phyloP scores from a whole-genome alignment of 345 rosid genomes.

The Eucalyptus marginata region DNA sequence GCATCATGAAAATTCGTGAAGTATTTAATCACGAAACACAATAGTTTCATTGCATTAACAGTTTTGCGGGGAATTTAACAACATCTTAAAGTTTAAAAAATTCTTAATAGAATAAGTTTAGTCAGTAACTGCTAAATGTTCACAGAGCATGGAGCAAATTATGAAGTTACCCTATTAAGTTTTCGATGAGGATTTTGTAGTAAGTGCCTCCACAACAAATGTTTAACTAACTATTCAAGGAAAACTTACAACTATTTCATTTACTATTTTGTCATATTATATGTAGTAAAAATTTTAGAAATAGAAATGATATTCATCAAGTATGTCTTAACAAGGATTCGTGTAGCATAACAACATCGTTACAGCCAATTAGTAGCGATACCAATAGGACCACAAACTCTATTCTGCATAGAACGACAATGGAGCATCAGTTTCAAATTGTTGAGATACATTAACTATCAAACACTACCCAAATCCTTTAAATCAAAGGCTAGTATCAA shows the following conservation, averaged over 20 bases:
- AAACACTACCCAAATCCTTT: background rate
- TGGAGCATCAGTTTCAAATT: background rate
- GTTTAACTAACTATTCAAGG: background rate
- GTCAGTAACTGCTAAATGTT: background rate
- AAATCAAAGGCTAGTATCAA: background rate
- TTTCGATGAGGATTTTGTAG: background rate
- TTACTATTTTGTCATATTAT: background rate
- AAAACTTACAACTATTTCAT: background rate
- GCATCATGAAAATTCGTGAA: background rate
- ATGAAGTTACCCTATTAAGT: background rate
- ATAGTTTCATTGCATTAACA: background rate
- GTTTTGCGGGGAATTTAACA: background rate
- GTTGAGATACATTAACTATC: background rate
- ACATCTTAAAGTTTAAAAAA: background rate
- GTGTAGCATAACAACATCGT: background rate
- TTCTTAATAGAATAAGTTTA: background rate
- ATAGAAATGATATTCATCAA: background rate
- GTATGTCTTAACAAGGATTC: background rate
- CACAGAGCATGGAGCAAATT: background rate
- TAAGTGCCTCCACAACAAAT: background rate
- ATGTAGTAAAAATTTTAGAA: background rate
- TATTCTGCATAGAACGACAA: background rate
- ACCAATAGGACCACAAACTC: background rate
- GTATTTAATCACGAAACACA: background rate
- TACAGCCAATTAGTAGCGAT: background rate